Base-by-base conservation (phyloP, 108 stramenopile genomes). In the Nitzschia sp. region DNA sequence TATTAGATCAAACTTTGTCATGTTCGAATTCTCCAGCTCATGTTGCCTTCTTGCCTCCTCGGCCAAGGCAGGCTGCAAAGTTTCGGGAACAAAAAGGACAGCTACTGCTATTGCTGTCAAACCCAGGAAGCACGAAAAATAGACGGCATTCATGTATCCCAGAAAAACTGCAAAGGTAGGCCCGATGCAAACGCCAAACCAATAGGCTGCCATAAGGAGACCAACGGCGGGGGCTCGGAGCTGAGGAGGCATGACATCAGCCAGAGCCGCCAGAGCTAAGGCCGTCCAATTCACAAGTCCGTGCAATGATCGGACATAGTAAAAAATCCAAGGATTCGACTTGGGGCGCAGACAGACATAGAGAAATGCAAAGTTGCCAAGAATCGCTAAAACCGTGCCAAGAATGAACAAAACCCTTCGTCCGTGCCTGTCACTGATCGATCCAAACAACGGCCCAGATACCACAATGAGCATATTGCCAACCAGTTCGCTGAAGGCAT, bases 161-260 rank as follows among this genome's bases (percentile, higher is more conserved):
- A 91, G 55, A 9, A 78, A 61, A n/a, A 87, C 58, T 27, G 88
- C 84, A 4, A 94, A 55, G 3, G 79, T 68, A 17, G 93, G 93
- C 3, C 81, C 79, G 21, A 90, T 50, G 15, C 85, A 79, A 48
- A 78, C 67, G 8, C 92, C 92, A 47, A 88, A 38, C 23, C 76
- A 79, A 47, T 89, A 89, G 1, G 88, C 87, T 11, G 86, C 86
- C 6, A 90, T 46, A 5, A 90, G 62, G 16, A 90, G 45, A 8
- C 92, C 92, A 67, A 88, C 86, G 17, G 79, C 80, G 1, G 89
- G 82, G 9, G 89, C 92, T 47, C 92, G 59, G 70, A 85, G 84
- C 45, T 78, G 50, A 0, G 62, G 70, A 0, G 92, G 92, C 71
- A 93, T 80, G 25, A 85, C 87, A 79, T 93, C 92, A 5, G 87